Percentiles rank a stretch among this genome's conserved stretches.
Conservation (phyloP, 164 flowering plant species). For the Liquidambar formosana region DNA sequence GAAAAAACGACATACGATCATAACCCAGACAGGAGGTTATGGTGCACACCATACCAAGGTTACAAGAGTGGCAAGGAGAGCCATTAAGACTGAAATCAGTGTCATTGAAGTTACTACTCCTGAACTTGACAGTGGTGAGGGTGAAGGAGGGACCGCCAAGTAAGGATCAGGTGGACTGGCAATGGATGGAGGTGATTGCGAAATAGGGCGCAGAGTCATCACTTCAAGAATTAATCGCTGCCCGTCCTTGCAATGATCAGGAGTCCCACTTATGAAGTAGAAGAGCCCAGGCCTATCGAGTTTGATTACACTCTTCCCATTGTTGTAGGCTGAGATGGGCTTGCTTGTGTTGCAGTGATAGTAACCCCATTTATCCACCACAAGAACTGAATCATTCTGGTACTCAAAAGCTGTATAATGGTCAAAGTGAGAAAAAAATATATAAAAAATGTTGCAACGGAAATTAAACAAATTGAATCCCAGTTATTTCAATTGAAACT, state of each 20-base stretch:
- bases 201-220: constrained; percentile 30
- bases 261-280: constrained; percentile 58
- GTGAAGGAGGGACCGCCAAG: constrained; percentile 4
- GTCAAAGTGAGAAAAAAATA: no score
- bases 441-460: no score
- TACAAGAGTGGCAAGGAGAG: constrained; percentile 3
- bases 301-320: constrained; percentile 43
- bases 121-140: constrained; percentile 20
- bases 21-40: no score
- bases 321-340: constrained; percentile 35
- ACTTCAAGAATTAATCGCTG: constrained; percentile 53
- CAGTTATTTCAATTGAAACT: no score
- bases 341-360: constrained; percentile 58
- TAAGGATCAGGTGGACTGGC: constrained; percentile 22
- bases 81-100: background rate
- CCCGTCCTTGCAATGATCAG: constrained; percentile 54
- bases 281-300: constrained; percentile 47
- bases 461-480: no score
- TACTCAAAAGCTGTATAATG: constrained; percentile 51
- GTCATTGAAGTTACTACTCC: constrained; percentile 3
- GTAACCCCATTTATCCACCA: constrained; percentile 66
- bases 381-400: constrained; percentile 59
- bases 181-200: constrained; percentile 27
- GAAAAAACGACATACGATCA: no score
- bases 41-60: background rate